These are phyloP conservation scores for Mesotaenium endlicherianum DNA, from an alignment of 139 green algal genomes.

Conservation along the genomic window DNA sequence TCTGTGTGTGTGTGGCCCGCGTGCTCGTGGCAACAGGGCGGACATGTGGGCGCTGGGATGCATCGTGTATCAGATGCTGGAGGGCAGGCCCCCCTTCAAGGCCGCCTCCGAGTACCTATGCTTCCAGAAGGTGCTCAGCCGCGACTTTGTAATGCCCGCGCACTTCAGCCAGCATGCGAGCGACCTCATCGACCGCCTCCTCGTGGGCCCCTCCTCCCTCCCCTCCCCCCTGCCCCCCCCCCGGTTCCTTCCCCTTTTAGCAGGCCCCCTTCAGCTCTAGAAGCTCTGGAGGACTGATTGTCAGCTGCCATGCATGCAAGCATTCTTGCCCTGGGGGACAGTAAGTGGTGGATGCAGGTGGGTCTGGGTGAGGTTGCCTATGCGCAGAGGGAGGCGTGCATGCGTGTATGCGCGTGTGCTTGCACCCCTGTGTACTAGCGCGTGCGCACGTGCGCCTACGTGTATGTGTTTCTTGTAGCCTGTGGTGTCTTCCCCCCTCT, in stretches of 20 bases:
- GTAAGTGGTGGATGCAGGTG: neutral
- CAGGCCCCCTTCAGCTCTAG: neutral
- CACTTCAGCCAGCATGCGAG: slow-evolving; percentile 16
- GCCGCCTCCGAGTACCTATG: slow-evolving; percentile 54
- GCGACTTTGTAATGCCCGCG: slow-evolving; percentile 36
- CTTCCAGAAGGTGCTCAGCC: slow-evolving; percentile 49
- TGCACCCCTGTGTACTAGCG: neutral
- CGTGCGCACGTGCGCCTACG: neutral
- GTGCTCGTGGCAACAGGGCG: no score
- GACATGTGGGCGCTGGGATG: slow-evolving; percentile 57
- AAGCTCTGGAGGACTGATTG: neutral
- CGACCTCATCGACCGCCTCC: slow-evolving; percentile 43
- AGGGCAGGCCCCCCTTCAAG: slow-evolving; percentile 44
- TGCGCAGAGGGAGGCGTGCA: neutral
- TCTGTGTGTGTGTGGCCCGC: no score
- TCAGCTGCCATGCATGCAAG: neutral
- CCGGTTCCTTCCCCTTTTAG: neutral
- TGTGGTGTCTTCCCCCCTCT: neutral
- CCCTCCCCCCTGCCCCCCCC: neutral
- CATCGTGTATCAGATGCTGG: slow-evolving; percentile 54
- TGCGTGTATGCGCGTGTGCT: neutral
- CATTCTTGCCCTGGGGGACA: neutral
- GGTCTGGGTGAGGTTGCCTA: neutral
- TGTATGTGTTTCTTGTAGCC: neutral
- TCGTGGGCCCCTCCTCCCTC: slow-evolving; percentile 21